Evolutionary conservation across 2,329 filamentous ascomycete genomes (phyloP).

Genomic region (Monilinia vaccinii-corymbosi): DNA sequence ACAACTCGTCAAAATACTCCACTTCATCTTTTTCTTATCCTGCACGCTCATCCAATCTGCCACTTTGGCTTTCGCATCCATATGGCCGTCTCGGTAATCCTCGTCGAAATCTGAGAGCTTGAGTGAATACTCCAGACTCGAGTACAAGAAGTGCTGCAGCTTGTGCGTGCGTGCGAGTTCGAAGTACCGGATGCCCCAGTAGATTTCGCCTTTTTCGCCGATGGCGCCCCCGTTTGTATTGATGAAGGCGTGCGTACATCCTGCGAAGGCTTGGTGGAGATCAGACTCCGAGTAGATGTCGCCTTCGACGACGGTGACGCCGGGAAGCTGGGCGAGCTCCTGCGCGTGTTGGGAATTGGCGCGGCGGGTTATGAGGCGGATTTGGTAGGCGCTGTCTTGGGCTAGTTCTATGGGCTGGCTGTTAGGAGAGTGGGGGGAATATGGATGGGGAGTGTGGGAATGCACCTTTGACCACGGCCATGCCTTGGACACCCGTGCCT

Average conservation of each 20-base stretch:
- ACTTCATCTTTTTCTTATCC: constrained; percentile 15
- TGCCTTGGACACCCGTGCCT: constrained; percentile 33
- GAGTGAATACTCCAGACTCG: constrained; percentile 32
- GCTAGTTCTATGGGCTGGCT: not conserved
- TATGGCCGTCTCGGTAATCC: constrained; percentile 32
- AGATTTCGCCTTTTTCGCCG: constrained; percentile 29
- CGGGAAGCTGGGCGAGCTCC: constrained; percentile 29
- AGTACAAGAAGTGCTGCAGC: constrained; percentile 30
- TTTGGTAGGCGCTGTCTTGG: constrained; percentile 9
- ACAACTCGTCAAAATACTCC: constrained; percentile 26
- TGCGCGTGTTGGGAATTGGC: constrained; percentile 28
- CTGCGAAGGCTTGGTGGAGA: constrained; percentile 30
- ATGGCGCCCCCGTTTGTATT: constrained; percentile 36
- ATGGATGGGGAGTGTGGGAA: not conserved
- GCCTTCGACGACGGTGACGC: constrained; percentile 33
- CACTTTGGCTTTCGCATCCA: constrained; percentile 33
- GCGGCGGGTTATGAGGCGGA: constrained; percentile 34
- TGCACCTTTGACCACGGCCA: constrained; percentile 30
- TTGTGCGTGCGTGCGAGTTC: constrained; percentile 24
- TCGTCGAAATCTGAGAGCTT: constrained; percentile 32
- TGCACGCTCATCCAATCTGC: constrained; percentile 19
- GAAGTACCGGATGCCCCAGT: constrained; percentile 32
- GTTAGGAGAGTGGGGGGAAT: not conserved
- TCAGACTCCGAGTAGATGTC: constrained; percentile 30
- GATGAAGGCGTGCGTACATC: constrained; percentile 32